Evolutionary conservation across 2,329 filamentous ascomycete species (phyloP).

Genomic region (Aphanoascus verrucosus): DNA sequence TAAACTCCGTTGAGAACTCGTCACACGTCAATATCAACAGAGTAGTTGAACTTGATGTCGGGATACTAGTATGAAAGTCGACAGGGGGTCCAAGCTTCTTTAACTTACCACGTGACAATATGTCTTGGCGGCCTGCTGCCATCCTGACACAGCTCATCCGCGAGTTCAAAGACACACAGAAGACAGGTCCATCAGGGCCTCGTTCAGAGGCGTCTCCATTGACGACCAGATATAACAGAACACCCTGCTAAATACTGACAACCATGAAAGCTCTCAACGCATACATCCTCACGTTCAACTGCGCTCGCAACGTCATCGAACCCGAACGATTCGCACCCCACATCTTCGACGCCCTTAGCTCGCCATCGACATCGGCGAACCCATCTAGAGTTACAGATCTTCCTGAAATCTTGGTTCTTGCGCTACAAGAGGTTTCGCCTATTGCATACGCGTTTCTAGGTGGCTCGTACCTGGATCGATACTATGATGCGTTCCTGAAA

Average conservation of each 20-base stretch:
- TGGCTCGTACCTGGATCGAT: slow-evolving; percentile 64
- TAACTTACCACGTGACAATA: no score
- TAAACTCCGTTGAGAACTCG: no score
- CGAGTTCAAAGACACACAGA: no score
- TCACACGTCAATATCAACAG: no score
- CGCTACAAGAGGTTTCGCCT: slow-evolving; percentile 80
- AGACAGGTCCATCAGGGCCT: neutral
- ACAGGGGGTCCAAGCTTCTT: no score
- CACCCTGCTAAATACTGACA: neutral
- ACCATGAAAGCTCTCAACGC: slow-evolving; percentile 1
- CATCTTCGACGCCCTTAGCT: slow-evolving; percentile 50
- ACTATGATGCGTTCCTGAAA: slow-evolving; percentile 59
- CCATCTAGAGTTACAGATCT: slow-evolving; percentile 39
- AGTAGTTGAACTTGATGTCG: no score
- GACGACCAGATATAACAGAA: neutral
- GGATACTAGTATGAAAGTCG: no score
- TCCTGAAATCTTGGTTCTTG: slow-evolving; percentile 56
- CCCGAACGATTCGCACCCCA: slow-evolving; percentile 59
- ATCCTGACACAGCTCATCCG: no score
- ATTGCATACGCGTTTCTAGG: slow-evolving; percentile 77
- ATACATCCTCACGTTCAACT: slow-evolving; percentile 84
- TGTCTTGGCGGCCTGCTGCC: no score
- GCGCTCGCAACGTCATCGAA: slow-evolving; percentile 61
- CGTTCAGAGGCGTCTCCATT: neutral
- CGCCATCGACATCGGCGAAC: slow-evolving; percentile 32